Evolutionary conservation across 2,329 filamentous ascomycete species (phyloP).

Genomic region (Claviceps sp.): DNA sequence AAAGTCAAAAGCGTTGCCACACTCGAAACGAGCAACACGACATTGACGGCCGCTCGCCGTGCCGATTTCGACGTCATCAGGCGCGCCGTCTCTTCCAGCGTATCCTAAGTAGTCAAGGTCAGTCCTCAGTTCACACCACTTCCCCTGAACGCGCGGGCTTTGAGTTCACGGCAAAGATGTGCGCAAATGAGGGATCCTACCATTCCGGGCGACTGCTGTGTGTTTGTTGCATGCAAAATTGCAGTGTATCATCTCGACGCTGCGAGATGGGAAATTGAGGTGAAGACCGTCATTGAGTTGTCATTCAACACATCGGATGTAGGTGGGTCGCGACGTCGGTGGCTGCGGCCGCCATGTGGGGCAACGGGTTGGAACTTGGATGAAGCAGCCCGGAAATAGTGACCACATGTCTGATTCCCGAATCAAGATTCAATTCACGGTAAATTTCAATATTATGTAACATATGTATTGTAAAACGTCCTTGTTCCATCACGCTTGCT

Average conservation of each 20-base stretch:
- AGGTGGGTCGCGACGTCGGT: background rate
- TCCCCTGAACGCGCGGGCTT: too few relatives aligned
- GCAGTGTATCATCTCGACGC: background rate
- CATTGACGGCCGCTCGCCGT: conserved; percentile 35
- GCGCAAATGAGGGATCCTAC: background rate
- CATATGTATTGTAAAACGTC: background rate
- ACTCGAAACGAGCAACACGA: conserved; percentile 28
- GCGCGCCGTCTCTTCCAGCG: conserved; percentile 22
- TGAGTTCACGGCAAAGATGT: background rate
- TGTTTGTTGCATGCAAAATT: background rate
- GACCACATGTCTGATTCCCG: too few relatives aligned
- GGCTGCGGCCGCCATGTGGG: background rate
- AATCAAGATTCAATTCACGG: too few relatives aligned
- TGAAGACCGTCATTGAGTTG: background rate
- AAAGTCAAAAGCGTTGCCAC: conserved; percentile 32
- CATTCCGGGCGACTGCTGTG: background rate
- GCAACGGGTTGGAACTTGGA: too few relatives aligned
- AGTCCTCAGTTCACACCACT: too few relatives aligned
- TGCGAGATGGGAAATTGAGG: background rate
- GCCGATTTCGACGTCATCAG: conserved; percentile 36
- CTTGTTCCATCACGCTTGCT: background rate
- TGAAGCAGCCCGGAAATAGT: background rate
- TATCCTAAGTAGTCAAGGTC: conserved; percentile 14
- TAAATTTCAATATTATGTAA: background rate
- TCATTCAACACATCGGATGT: background rate